Percentiles rank a stretch among this genome's conserved stretches.
Conservation (phyloP, 148 eudicot genomes). For the Beta vulgaris region DNA sequence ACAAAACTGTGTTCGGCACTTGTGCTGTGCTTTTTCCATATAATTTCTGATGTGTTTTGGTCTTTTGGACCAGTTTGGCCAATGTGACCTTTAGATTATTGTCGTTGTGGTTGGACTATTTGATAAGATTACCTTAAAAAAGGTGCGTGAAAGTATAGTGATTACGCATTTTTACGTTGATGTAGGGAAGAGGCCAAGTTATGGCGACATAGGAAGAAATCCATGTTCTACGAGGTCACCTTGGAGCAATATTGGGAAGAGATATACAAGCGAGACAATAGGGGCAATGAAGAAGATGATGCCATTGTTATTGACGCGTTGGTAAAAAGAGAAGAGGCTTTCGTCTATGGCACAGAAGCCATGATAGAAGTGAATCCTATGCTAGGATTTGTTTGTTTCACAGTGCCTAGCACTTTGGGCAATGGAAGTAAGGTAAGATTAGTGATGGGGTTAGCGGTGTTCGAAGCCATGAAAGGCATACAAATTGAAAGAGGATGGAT, state of each 20-base stretch:
- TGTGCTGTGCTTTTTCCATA: too few relatives aligned
- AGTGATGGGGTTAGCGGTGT: constrained; percentile 44
- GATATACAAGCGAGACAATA: constrained; percentile 36
- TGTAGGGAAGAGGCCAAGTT: constrained; percentile 45
- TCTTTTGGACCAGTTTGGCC: too few relatives aligned
- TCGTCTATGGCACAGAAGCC: constrained; percentile 48
- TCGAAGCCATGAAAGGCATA: constrained; percentile 55
- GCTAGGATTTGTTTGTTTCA: constrained; percentile 44
- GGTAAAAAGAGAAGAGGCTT: constrained; percentile 42
- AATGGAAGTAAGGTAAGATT: constrained; percentile 31
- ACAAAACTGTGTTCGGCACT: too few relatives aligned
- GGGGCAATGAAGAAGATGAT: constrained; percentile 23
- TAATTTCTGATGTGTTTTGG: too few relatives aligned
- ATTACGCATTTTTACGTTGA: neutral
- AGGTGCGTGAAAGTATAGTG: too few relatives aligned
- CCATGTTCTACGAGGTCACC: constrained; percentile 47
- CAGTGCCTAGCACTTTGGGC: constrained; percentile 6
- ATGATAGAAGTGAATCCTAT: constrained; percentile 29
- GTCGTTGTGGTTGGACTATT: too few relatives aligned
- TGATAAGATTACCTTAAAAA: too few relatives aligned
- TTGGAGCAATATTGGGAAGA: constrained; percentile 65
- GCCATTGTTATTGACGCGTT: constrained; percentile 35
- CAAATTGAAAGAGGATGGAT: constrained; percentile 56
- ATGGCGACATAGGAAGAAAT: constrained; percentile 40
- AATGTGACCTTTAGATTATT: too few relatives aligned